phyloP scores from a whole-genome alignment of 371 early-diverging fungal species.

The Coemansia sp. region DNA sequence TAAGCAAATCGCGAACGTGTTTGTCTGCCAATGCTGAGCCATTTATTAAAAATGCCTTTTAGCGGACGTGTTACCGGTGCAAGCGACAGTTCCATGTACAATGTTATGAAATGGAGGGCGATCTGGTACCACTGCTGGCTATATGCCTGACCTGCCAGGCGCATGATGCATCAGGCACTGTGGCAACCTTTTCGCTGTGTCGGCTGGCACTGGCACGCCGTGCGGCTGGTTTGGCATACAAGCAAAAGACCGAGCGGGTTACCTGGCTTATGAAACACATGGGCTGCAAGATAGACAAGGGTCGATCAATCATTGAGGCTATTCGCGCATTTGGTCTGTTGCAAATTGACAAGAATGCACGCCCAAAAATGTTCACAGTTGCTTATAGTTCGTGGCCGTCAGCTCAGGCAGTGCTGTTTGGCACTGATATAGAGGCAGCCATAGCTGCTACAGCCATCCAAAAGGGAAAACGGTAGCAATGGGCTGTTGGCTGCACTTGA shows the following conservation, averaged over 20 bases:
- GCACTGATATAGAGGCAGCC: slow-evolving; percentile 6
- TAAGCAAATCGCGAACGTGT: not conserved
- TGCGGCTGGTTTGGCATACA: not conserved
- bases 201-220: slow-evolving; percentile 29
- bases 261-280: not conserved
- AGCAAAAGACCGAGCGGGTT: not conserved
- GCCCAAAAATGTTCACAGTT: slow-evolving; percentile 6
- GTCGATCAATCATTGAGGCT: not conserved
- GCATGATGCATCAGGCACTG: not conserved
- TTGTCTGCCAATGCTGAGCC: too few relatives aligned
- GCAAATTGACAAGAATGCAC: slow-evolving; percentile 7
- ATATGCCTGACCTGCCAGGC: slow-evolving; percentile 15
- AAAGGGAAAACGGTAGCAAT: not conserved
- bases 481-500: too few relatives aligned
- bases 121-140: not conserved
- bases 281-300: slow-evolving; percentile 6
- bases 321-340: slow-evolving; percentile 19
- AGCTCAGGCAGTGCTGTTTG: slow-evolving; percentile 18
- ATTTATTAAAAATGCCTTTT: not conserved
- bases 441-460: not conserved
- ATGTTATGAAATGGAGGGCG: slow-evolving; percentile 14
- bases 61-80: slow-evolving; percentile 31
- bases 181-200: not conserved
- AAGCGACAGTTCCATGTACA: slow-evolving; percentile 16
- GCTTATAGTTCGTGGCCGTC: not conserved